phyloP scores from a whole-genome alignment of 441 rosid genomes.

The Populus hybrid region DNA sequence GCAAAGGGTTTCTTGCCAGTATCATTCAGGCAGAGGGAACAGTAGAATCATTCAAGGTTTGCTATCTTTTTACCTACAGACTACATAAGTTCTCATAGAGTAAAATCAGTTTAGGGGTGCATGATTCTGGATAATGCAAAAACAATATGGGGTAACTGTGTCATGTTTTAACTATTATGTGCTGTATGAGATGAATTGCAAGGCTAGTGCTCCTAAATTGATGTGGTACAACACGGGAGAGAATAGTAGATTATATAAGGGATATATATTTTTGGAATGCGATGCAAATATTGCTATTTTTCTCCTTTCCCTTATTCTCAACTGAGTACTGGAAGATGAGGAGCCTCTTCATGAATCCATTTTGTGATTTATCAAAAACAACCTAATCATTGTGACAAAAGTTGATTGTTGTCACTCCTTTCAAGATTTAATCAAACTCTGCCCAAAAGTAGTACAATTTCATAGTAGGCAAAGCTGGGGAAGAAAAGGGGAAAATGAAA shows the following conservation, averaged over 20 bases:
- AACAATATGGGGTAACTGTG: no score
- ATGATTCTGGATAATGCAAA: not conserved
- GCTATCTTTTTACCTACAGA: conserved; percentile 4
- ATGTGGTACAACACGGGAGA: not conserved
- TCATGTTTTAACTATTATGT: not conserved
- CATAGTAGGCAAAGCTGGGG: no score
- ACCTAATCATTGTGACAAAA: no score
- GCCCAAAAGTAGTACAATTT: no score
- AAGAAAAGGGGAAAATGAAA: no score
- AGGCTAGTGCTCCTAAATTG: not conserved
- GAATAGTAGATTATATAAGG: not conserved
- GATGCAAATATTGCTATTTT: not conserved
- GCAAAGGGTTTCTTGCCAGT: conserved; percentile 61
- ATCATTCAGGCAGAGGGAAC: not conserved
- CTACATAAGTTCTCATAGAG: not conserved
- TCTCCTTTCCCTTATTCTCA: no score
- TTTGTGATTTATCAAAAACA: no score
- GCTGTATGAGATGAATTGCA: not conserved
- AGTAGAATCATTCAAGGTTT: conserved; percentile 72
- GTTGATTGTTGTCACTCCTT: no score
- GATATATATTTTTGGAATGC: not conserved
- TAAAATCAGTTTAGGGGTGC: not conserved
- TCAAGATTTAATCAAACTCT: no score
- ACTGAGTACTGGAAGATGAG: no score
- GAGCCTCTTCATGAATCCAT: no score